Conservation (phyloP, 257 asterid genomes). For the Ligustrum vulgare region DNA sequence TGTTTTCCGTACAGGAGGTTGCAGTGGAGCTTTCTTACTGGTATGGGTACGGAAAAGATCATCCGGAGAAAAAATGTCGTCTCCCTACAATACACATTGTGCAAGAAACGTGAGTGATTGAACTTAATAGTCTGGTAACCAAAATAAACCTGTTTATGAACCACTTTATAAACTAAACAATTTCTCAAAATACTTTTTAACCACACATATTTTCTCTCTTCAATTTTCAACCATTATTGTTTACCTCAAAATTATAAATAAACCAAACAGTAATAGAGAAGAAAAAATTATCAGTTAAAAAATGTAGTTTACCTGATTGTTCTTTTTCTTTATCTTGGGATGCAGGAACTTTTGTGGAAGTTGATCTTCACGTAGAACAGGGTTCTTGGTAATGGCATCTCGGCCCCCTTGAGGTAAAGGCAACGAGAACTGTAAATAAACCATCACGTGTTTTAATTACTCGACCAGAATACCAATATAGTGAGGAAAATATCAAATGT, state of each 20-base stretch:
- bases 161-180: too few relatives aligned
- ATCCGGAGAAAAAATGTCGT: conserved; percentile 54
- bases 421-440: conserved; percentile 71
- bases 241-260: too few relatives aligned
- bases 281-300: background rate
- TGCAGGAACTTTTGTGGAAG: conserved; percentile 79
- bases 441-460: background rate
- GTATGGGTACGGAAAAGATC: conserved; percentile 67
- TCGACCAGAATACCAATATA: background rate
- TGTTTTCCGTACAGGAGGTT: conserved; percentile 90
- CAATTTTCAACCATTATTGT: too few relatives aligned
- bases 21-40: conserved; percentile 74
- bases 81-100: conserved; percentile 42
- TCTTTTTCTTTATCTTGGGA: conserved; percentile 86
- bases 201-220: too few relatives aligned
- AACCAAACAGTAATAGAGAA: too few relatives aligned
- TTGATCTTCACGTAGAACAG: conserved; percentile 93
- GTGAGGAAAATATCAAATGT: background rate
- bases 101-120: background rate
- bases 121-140: background rate
- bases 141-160: too few relatives aligned
- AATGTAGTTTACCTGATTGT: conserved; percentile 54
- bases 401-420: conserved; percentile 96
- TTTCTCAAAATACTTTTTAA: too few relatives aligned
- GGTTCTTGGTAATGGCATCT: conserved; percentile 81